Base-by-base conservation (phyloP, 2,329 filamentous ascomycete species). In the Colletotrichum salicis region DNA sequence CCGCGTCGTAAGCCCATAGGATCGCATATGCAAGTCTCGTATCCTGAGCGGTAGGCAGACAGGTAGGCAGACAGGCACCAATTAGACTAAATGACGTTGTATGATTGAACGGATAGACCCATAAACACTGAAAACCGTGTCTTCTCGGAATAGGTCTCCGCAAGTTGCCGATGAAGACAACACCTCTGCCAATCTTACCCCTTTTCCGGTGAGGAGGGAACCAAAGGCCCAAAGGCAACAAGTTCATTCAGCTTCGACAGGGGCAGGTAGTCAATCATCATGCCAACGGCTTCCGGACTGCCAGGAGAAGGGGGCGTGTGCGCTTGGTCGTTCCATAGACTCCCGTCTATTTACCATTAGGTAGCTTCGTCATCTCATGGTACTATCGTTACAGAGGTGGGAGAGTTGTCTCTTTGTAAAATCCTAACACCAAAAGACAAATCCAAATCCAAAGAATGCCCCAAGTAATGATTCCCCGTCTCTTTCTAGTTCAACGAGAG, bases 361-460 rank as follows among this genome's bases (percentile, higher is more conserved):
- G 64, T 60, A 57, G 54, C 52, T 68, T 71, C 69, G 65, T 71
- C 54, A 56, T 71, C 59, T 71, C 69, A 64, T 69, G 69, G 62
- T 45, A 56, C 24, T 69, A 71, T 71, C 65, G 65, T 69, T 64
- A 71, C 69, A 71, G 31, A 24, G 59, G 65, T 64, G 69, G 65
- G 65, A 69, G 59, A 69, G 59, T 64, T 56, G 69, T 71, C 59
- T 55, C 24, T 64, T 57, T 69, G 41, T 48, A 68, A 45, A 69
- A 69, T 29, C 65, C 59, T 31, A 31, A 62, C 48, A 59, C 59
- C 19, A 54, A 62, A 69, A 64, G 31, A 33, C 33, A 35, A 35
- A 37, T 22, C 62, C 63, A 48, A 51, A 71, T 24, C 54, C 65
- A 57, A 54, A 41, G 27, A 22, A 33, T 55, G 13, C 48, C 55